Evolutionary conservation across 2,329 filamentous ascomycete species (phyloP), one percentile per base, ranked within the genome.

Genomic region (Pseudopithomyces maydicus): DNA sequence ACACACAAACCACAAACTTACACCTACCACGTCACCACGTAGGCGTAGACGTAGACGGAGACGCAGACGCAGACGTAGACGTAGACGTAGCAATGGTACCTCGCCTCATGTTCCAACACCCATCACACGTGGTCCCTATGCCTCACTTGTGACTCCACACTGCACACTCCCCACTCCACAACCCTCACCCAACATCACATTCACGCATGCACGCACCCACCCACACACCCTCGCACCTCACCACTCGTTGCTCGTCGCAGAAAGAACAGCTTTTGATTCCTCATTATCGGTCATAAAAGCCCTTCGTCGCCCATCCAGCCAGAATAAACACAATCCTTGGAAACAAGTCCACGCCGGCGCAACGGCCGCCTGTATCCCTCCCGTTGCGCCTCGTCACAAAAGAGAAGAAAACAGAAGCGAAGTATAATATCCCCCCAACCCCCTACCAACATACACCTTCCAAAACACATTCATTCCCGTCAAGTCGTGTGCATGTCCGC

Each of bases 211-310:
- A 19, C 6, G 19, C n/a, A 32, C 12, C 10, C 23, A 22, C 15
- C 15, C 20, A 14, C 47, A 19, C 12, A 11, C 35, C 39, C 20
- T 42, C 8, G 7, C 20, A n/a, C 11, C 22, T 32, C 49, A 56
- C 35, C 6, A 32, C 36, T 19, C 4, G 22, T 17, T 39, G 42
- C 41, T 17, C n/a, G 17, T n/a, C 22, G 15, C 38, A 64, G 68
- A 68, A 68, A 64, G 54, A 69, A 71, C 64, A 73, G 71, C 72
- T 75, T 75, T 75, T 75, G 65, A 74, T 74, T 75, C 67, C 71
- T 74, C 70, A 68, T 72, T 69, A 69, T 70, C 67, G 57, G 73
- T 61, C 68, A 70, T 66, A 63, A 68, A 59, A 49, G 57, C 55
- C 64, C 58, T 29, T 38, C 35, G 54, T 65, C 67, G 56, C 66